Percentiles rank a stretch among this genome's conserved stretches.
phyloP scores from a whole-genome alignment of 148 eudicot genomes.

The Nepenthes mirabilis region DNA sequence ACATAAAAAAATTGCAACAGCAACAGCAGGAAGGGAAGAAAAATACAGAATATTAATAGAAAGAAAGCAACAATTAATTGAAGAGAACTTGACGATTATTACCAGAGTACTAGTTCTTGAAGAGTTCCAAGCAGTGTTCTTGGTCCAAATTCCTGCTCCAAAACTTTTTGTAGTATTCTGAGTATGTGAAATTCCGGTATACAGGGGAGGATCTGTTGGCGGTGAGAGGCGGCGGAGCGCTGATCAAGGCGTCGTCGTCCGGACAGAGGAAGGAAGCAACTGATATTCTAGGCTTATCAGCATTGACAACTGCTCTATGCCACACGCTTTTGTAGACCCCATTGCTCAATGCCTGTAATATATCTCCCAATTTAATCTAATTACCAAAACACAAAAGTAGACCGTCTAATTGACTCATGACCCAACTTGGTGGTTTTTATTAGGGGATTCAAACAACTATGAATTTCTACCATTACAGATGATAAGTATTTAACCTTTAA shows the following conservation, averaged over 20 bases:
- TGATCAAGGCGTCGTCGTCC: slow-evolving; percentile 34
- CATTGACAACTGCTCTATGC: slow-evolving; percentile 77
- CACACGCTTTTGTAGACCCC: slow-evolving; percentile 75
- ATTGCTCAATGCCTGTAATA: slow-evolving; percentile 65
- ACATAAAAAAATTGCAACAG: no score
- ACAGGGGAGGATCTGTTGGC: slow-evolving; percentile 32
- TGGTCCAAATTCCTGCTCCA: slow-evolving; percentile 74
- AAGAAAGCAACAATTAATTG: no score
- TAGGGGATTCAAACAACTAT: no score
- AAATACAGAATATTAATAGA: no score
- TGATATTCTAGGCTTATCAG: slow-evolving; percentile 51
- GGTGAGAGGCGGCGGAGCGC: slow-evolving; percentile 42
- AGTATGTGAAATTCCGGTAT: slow-evolving; percentile 49
- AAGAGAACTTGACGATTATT: not conserved
- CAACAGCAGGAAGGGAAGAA: no score
- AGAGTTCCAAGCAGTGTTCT: slow-evolving; percentile 64
- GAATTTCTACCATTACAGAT: no score
- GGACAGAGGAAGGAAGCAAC: slow-evolving; percentile 89
- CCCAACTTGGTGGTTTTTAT: no score
- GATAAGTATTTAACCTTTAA: no score
- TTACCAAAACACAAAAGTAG: no score
- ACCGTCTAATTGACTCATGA: no score
- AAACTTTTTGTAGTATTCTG: slow-evolving; percentile 70
- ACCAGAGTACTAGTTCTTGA: slow-evolving; percentile 24
- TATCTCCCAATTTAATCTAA: not conserved